Conservation (phyloP, 176 grass and related monocot species). For the Avena atlantica region DNA sequence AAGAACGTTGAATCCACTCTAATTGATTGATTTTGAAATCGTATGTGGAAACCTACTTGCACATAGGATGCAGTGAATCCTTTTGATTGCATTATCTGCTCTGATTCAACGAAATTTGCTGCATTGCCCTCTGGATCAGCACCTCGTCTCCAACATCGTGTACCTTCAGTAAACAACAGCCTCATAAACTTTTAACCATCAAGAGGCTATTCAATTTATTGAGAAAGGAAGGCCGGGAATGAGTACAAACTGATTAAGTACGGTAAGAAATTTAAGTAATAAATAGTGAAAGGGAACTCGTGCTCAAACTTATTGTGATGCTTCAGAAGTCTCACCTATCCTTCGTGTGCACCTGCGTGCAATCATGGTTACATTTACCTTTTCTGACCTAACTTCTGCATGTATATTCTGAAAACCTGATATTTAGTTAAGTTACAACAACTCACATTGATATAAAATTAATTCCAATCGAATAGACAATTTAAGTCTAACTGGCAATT, state of each 20-base stretch:
- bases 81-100: slow-evolving; percentile 84
- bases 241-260: too few species aligned
- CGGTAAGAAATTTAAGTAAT: too few species aligned
- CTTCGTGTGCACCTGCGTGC: slow-evolving; percentile 80
- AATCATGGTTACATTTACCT: slow-evolving; percentile 75
- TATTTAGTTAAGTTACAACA: slow-evolving; percentile 62
- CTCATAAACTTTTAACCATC: not conserved
- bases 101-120: slow-evolving; percentile 92
- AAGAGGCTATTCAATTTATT: not conserved
- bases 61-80: slow-evolving; percentile 86
- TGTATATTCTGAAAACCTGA: slow-evolving; percentile 78
- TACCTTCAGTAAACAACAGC: slow-evolving; percentile 57
- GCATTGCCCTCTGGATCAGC: slow-evolving; percentile 82
- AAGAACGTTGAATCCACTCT: slow-evolving; percentile 28
- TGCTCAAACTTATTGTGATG: slow-evolving; percentile 9
- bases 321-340: slow-evolving; percentile 57
- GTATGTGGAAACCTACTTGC: slow-evolving; percentile 62
- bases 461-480: not conserved
- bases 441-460: slow-evolving; percentile 35
- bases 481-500: not conserved
- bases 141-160: slow-evolving; percentile 88
- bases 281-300: not conserved
- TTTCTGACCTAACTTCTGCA: slow-evolving; percentile 64
- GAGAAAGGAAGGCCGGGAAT: not conserved
- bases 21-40: not conserved